Evolutionary conservation across 805 yeast species (phyloP).

Genomic region (Hanseniaspora meyeri): DNA sequence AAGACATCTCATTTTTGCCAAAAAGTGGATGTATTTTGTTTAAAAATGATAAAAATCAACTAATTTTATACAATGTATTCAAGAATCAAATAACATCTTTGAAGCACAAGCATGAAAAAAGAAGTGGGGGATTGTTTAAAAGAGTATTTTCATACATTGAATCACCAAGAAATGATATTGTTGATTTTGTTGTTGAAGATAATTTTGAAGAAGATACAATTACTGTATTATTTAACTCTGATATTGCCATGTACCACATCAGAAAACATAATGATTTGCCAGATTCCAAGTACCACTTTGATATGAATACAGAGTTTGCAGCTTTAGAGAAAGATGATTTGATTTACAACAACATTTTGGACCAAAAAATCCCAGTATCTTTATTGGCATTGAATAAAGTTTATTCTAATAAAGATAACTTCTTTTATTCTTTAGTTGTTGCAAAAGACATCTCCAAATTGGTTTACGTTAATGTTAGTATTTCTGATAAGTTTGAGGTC

Average conservation of each 20-base stretch:
- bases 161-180: background rate
- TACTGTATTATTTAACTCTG: constrained; percentile 6
- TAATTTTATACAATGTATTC: constrained; percentile 1
- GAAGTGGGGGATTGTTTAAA: background rate
- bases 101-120: background rate
- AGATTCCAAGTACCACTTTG: background rate
- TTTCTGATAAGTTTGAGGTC: background rate
- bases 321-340: background rate
- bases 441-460: background rate
- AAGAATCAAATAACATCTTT: background rate
- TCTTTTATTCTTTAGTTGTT: background rate
- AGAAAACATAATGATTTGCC: background rate
- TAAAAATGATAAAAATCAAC: constrained; percentile 2
- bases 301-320: background rate
- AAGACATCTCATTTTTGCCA: background rate
- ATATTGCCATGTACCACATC: background rate
- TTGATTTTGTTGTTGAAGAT: constrained; percentile 11
- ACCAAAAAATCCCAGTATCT: background rate
- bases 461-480: background rate
- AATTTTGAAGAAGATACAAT: background rate
- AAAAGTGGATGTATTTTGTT: constrained; percentile 2
- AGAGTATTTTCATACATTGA: background rate
- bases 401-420: background rate
- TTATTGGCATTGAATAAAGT: background rate
- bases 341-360: background rate